Percentiles rank a stretch among this genome's conserved stretches.
Evolutionary conservation across 768 basidiomycete species (phyloP).

Genomic region (Boletus eberwhitei): DNA sequence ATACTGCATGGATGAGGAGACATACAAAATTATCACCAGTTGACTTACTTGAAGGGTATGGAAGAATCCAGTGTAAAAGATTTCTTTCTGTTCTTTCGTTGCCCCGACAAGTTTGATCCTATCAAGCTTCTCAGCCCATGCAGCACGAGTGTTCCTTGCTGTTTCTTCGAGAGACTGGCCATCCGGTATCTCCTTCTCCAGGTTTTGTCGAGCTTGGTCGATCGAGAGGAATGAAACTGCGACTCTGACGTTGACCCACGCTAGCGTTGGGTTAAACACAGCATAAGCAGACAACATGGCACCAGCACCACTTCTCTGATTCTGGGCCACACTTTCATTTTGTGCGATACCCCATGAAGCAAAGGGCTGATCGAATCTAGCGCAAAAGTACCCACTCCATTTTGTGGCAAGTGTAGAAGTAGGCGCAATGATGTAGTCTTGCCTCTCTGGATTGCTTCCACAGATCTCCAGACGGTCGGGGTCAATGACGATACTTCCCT

Average conservation of each 20-base stretch:
- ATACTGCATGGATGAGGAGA: slow-evolving; percentile 43
- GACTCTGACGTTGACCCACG: slow-evolving; percentile 51
- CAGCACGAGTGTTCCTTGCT: slow-evolving; percentile 41
- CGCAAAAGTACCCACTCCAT: slow-evolving; percentile 52
- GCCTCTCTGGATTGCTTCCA: slow-evolving; percentile 64
- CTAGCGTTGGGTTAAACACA: slow-evolving; percentile 34
- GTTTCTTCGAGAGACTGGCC: slow-evolving; percentile 50
- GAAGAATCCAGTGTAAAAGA: slow-evolving; percentile 62
- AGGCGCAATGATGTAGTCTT: slow-evolving; percentile 68
- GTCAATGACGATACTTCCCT: slow-evolving; percentile 49
- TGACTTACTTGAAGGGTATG: slow-evolving; percentile 54
- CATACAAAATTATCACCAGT: not conserved
- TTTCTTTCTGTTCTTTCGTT: slow-evolving; percentile 41
- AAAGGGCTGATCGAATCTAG: slow-evolving; percentile 50
- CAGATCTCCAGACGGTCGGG: slow-evolving; percentile 47
- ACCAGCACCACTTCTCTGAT: slow-evolving; percentile 37
- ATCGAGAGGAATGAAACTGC: slow-evolving; percentile 75
- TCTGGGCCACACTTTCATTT: slow-evolving; percentile 37
- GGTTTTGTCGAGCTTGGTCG: slow-evolving; percentile 56
- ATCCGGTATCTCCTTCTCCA: slow-evolving; percentile 49
- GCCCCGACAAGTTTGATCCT: slow-evolving; percentile 50
- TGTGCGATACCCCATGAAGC: slow-evolving; percentile 47
- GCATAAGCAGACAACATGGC: slow-evolving; percentile 50
- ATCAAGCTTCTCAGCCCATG: slow-evolving; percentile 59
- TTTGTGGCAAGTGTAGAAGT: slow-evolving; percentile 37